Evolutionary conservation across 495 filamentous ascomycete species (phyloP), one percentile per base, ranked within the genome.

Genomic region (Cercophora samala): DNA sequence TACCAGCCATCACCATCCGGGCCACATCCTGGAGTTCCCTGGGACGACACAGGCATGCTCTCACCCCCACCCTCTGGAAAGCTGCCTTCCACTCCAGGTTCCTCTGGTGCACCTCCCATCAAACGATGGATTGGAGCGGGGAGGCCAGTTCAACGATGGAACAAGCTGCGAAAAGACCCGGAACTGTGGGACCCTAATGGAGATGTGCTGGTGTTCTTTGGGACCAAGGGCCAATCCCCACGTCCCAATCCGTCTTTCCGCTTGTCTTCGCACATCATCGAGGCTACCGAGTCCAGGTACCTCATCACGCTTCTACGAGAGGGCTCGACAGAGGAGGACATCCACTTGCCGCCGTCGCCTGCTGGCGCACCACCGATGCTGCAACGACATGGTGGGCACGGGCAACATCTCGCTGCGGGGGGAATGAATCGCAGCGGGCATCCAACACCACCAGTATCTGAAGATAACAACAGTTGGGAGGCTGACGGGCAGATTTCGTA

Each of bases 111-210:
- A 15, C 77, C 79, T 1, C 74, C 75, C 0, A 77, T 86, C 68
- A 84, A 82, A 68, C 80, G 81, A 42, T 86, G 83, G 82, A 72
- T 81, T 23, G 83, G 84, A 3, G 75, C 72, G 9, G 82, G 82
- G 6, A 73, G 75, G 56, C 74, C 80, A 0, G 75, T 79, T n/a
- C 79, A 84, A 67, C 72, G 79, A 56, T 86, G 84, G 84, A 84
- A 82, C 62, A 84, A 85, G 67, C 69, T 85, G 26, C 76, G 81
- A 1, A 83, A 87, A 74, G 86, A 89, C 67, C 83, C 85, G 22
- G 87, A 89, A 60, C 73, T 89, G 9, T 89, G 86, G 86, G 85
- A 88, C 73, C 80, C 80, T 2, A 82, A 83, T 59, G 87, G 86
- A 23, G 86, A 89, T 68, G 87, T 87, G 5, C 72, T 88, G 13